These are phyloP conservation scores for Alternaria arborescens DNA, from an alignment of 2,329 filamentous ascomycete genomes.

Conservation along the genomic window DNA sequence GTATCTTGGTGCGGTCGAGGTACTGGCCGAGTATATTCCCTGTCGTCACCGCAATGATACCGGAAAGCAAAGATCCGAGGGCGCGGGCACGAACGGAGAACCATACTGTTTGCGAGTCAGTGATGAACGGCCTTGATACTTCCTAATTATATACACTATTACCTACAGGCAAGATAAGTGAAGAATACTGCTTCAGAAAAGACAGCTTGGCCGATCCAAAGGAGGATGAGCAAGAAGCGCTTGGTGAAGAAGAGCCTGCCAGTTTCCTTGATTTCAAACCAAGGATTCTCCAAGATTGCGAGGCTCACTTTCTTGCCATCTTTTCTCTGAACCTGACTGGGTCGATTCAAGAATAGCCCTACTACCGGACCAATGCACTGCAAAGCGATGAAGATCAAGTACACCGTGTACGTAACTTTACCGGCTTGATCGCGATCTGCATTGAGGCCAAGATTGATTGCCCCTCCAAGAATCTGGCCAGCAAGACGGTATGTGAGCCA, in stretches of 20 bases:
- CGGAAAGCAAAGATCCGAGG: constrained; percentile 74
- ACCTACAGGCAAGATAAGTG: not conserved
- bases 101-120: constrained; percentile 59
- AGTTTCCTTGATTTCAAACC: constrained; percentile 68
- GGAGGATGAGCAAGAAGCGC: constrained; percentile 70
- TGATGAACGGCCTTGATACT: not conserved
- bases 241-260: constrained; percentile 66
- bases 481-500: constrained; percentile 71
- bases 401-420: constrained; percentile 74
- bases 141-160: rapidly evolving
- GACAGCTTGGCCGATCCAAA: constrained; percentile 75
- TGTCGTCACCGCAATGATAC: constrained; percentile 69
- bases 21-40: constrained; percentile 73
- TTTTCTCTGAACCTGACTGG: constrained; percentile 68
- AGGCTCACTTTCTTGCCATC: constrained; percentile 71
- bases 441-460: constrained; percentile 75
- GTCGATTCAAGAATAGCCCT: constrained; percentile 68
- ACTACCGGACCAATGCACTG: constrained; percentile 73
- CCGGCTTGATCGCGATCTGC: constrained; percentile 65
- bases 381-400: constrained; percentile 73
- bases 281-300: constrained; percentile 64
- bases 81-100: constrained; percentile 75
- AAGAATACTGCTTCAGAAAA: constrained; percentile 52
- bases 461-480: constrained; percentile 75
- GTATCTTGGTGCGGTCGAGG: constrained; percentile 66